Percentiles rank a stretch among this genome's conserved stretches.
phyloP scores from a whole-genome alignment of 306 rosid genomes.

The Prunus armeniaca region DNA sequence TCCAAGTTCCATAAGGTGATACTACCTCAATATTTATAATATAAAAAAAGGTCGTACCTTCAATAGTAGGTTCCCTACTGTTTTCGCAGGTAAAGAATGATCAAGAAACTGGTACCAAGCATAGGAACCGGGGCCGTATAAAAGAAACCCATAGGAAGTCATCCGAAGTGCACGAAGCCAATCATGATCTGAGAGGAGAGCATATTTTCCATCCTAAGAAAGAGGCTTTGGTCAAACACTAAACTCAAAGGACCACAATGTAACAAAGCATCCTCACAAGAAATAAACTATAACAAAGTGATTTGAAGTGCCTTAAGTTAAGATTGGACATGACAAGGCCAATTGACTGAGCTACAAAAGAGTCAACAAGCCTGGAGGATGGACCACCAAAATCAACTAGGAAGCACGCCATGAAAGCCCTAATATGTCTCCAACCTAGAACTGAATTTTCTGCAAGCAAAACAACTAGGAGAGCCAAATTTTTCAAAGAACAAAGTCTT shows the following conservation, averaged over 20 bases:
- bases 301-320: background rate
- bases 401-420: background rate
- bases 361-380: background rate
- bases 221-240: slow-evolving; percentile 19
- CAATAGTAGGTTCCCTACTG: slow-evolving; percentile 57
- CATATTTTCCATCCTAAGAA: slow-evolving; percentile 49
- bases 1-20: background rate
- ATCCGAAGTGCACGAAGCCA: slow-evolving; percentile 88
- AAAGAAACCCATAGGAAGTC: slow-evolving; percentile 86
- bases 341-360: background rate
- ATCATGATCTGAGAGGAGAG: slow-evolving; percentile 63
- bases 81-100: slow-evolving; percentile 47
- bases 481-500: background rate
- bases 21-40: background rate
- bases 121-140: slow-evolving; percentile 94
- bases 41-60: slow-evolving; percentile 50
- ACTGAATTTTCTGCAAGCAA: background rate
- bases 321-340: background rate
- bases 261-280: slow-evolving; percentile 4
- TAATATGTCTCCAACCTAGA: background rate
- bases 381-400: background rate
- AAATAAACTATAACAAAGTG: background rate
- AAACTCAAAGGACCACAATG: slow-evolving; percentile 10
- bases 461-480: background rate
- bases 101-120: slow-evolving; percentile 93